Conservation (phyloP, 768 basidiomycete species). For the Cubamyces lactineus region DNA sequence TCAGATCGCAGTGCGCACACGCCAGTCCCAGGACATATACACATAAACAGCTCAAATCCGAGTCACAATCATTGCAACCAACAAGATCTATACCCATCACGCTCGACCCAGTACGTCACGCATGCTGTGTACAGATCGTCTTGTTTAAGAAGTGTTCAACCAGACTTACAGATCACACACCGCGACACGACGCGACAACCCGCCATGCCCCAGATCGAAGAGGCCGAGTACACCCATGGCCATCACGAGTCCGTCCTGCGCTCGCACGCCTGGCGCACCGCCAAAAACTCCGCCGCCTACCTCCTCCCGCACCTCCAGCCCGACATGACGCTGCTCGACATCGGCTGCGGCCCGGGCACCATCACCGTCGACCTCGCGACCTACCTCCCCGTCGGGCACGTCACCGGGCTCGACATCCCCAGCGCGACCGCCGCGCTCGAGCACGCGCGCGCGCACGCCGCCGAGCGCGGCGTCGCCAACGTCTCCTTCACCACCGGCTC, state of each 20-base stretch:
- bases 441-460: slow-evolving; percentile 38
- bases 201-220: neutral
- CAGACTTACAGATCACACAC: too few species aligned
- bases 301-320: slow-evolving; percentile 43
- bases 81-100: too few species aligned
- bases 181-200: too few species aligned
- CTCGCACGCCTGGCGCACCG: slow-evolving; percentile 39
- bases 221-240: slow-evolving; percentile 28
- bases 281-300: slow-evolving; percentile 45
- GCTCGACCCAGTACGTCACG: too few species aligned
- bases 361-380: slow-evolving; percentile 49
- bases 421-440: slow-evolving; percentile 37
- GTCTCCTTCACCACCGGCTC: slow-evolving; percentile 45
- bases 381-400: slow-evolving; percentile 42
- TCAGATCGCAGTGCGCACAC: too few species aligned
- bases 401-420: slow-evolving; percentile 47
- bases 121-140: too few species aligned
- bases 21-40: too few species aligned
- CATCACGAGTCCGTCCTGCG: slow-evolving; percentile 29
- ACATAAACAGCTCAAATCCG: too few species aligned
- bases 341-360: slow-evolving; percentile 57
- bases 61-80: too few species aligned
- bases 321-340: slow-evolving; percentile 48
- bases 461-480: slow-evolving; percentile 39
- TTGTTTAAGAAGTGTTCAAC: too few species aligned